Base-by-base conservation (phyloP, 768 basidiomycete genomes). In the Wakefieldia striispora region DNA sequence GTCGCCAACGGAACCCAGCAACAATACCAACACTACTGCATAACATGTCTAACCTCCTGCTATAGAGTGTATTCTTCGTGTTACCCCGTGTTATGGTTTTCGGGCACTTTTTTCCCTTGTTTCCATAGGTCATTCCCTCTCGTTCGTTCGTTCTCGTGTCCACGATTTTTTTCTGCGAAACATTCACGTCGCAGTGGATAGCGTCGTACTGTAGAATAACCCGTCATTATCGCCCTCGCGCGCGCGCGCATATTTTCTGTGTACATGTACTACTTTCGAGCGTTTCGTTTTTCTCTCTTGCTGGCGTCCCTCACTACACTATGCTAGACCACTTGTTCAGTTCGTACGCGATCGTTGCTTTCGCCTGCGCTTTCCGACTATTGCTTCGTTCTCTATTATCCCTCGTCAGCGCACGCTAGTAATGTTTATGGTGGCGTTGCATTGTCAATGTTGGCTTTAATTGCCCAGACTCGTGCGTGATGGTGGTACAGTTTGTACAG, bases 211-310 rank as follows among this genome's bases (percentile, higher is more conserved):
- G 63, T 65, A 67, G 55, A 63, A 56, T 65, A 60, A 37, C 50
- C 38, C 49, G 54, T 49, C 35, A 49, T 54, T 19, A 29, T 43
- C 47, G 36, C 24, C 26, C 31, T 42, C 24, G 29, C 11, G 29
- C 29, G 29, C 11, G 29, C 29, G 26, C 38, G 51, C 61, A 57
- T 63, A 56, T 63, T 57, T 58, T 57, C 52, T 49, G 64, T 65
- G 61, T 68, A 65, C 45, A 68, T 65, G 64, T 65, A 68, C 60
- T 43, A 43, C 40, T 13, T 41, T 57, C 35, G 43, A 38, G 50
- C 23, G 13, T 40, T 23, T 24, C 6, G 2, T n/a, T 40, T 13
- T 20, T 17, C 13, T 2, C 13, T 37, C 19, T 21, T 36, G 34
- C 20, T 26, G 6, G 26, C 26, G 6, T 26, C 47, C 29, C 31